phyloP scores from a whole-genome alignment of 1,139 yeast species.

The Geotrichum cucujoidarum region DNA sequence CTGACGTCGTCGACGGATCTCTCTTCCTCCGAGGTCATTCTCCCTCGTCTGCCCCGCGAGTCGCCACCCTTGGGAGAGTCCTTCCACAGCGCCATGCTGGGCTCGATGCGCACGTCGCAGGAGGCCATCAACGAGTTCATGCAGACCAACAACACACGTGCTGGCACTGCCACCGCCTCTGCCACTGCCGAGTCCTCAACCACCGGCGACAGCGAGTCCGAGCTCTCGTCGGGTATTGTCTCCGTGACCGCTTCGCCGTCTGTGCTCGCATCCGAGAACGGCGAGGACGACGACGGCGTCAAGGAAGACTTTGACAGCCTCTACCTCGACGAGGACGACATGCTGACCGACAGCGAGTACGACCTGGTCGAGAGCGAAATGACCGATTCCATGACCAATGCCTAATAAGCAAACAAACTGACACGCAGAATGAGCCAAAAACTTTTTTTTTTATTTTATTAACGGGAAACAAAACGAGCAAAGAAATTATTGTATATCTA shows the following conservation, averaged over 20 bases:
- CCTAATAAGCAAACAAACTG: too few relatives aligned
- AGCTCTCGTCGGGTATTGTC: too few relatives aligned
- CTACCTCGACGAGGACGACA: conserved; percentile 13
- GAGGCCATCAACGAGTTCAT: conserved; percentile 13
- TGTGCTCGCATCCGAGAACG: conserved; percentile 6
- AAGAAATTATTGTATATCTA: not conserved
- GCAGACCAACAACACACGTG: conserved; percentile 3
- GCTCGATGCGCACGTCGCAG: conserved; percentile 3
- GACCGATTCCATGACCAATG: not conserved
- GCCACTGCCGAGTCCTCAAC: not conserved
- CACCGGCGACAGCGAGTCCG: not conserved
- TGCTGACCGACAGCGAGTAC: conserved; percentile 14
- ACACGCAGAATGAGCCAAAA: too few relatives aligned
- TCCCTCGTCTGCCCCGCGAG: conserved; percentile 27
- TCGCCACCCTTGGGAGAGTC: conserved; percentile 16
- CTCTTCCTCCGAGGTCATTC: conserved; percentile 24
- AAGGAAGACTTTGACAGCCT: conserved; percentile 4
- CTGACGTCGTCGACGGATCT: conserved; percentile 6
- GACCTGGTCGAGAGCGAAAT: conserved; percentile 9
- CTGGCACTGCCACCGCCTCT: not conserved
- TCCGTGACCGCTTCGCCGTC: conserved; percentile 11
- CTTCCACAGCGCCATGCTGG: not conserved
- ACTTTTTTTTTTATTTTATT: not conserved
- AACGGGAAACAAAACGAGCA: not conserved
- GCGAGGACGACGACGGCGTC: conserved; percentile 7